phyloP scores from a whole-genome alignment of 441 rosid genomes.

The Populus trichocarpa region DNA sequence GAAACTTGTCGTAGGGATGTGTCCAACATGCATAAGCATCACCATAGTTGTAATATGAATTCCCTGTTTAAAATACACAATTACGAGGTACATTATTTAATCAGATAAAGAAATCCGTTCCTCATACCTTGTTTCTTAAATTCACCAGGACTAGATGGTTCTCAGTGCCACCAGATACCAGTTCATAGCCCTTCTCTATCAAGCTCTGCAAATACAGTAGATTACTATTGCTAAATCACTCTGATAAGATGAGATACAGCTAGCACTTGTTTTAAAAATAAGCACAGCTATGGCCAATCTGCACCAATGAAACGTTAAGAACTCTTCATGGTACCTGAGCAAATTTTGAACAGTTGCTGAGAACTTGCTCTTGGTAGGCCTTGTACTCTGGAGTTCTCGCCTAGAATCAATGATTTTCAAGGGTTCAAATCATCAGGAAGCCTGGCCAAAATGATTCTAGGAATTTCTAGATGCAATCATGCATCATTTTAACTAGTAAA shows the following conservation, averaged over 20 bases:
- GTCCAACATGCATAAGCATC: not conserved
- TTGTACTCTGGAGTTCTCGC: conserved; percentile 80
- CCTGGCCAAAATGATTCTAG: conserved; percentile 4
- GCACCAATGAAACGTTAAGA: conserved; percentile 4
- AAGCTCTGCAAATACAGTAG: conserved; percentile 50
- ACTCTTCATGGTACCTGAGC: conserved; percentile 53
- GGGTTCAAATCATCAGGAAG: conserved; percentile 13
- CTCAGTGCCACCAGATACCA: conserved; percentile 96
- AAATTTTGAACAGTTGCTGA: conserved; percentile 71
- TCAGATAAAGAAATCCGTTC: conserved; percentile 6
- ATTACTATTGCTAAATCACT: conserved; percentile 6
- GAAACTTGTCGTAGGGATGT: not conserved
- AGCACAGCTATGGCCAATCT: conserved; percentile 13
- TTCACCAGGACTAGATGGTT: conserved; percentile 95
- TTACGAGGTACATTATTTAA: conserved; percentile 9
- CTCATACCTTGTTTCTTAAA: conserved; percentile 70
- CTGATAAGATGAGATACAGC: not conserved
- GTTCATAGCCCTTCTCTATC: conserved; percentile 70
- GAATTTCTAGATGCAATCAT: not conserved
- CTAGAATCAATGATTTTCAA: conserved; percentile 31
- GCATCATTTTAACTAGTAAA: conserved; percentile 1
- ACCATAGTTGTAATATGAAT: not conserved
- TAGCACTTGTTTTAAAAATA: not conserved
- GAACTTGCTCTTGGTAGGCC: conserved; percentile 93
- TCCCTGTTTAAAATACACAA: not conserved